Percentiles rank a stretch among this genome's conserved stretches.
Conservation (phyloP, 2,329 filamentous ascomycete genomes). For the Diatrype stigma region DNA sequence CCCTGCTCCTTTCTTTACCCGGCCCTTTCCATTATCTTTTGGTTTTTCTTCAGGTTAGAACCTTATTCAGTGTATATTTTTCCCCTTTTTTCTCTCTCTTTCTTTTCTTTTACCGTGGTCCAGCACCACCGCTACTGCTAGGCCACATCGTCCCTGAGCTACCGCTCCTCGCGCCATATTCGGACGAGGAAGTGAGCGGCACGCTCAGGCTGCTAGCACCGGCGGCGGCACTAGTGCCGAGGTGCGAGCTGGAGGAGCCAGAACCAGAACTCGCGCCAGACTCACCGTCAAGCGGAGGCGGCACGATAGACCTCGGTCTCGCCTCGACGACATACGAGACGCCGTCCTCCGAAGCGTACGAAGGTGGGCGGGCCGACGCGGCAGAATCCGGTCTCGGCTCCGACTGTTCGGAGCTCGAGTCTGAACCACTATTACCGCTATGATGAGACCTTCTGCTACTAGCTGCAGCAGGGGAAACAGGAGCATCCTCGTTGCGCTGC, state of each 20-base stretch:
- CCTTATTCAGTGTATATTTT: too few species aligned
- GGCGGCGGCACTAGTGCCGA: constrained; percentile 15
- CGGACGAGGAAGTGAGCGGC: too few species aligned
- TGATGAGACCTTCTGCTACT: constrained; percentile 1
- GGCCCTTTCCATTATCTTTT: too few species aligned
- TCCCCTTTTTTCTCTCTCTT: too few species aligned
- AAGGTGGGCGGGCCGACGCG: constrained; percentile 56
- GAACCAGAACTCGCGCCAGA: constrained; percentile 34
- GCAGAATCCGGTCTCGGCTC: background rate
- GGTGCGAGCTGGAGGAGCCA: constrained; percentile 47
- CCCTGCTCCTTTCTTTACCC: too few species aligned
- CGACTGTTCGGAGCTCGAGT: background rate
- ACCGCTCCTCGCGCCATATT: too few species aligned
- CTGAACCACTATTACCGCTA: too few species aligned
- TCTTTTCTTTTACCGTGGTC: too few species aligned
- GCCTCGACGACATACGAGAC: constrained; percentile 69
- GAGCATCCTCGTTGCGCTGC: constrained; percentile 66
- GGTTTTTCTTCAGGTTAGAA: too few species aligned
- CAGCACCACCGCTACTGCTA: too few species aligned
- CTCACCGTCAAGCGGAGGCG: constrained; percentile 40
- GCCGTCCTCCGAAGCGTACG: constrained; percentile 72
- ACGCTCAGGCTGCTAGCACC: background rate
- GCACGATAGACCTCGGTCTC: constrained; percentile 53
- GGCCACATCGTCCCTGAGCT: too few species aligned
- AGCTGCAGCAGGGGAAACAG: too few species aligned